Percentiles rank a stretch among this genome's conserved stretches.
These are phyloP conservation scores for Odontarrhena argentea DNA, from an alignment of 345 rosid genomes.

Conservation along the genomic window DNA sequence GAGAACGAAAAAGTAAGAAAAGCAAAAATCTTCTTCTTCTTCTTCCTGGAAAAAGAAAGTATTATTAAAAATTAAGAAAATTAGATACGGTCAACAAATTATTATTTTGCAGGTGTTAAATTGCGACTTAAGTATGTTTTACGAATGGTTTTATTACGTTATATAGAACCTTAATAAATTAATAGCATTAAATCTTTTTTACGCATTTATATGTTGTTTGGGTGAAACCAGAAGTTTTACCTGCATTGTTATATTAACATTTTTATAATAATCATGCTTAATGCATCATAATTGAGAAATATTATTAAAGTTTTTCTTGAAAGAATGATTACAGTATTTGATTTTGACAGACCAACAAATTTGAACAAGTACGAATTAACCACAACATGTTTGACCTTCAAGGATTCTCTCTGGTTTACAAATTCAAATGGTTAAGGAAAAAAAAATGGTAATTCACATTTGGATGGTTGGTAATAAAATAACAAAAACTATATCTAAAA, in stretches of 20 bases:
- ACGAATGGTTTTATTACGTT: too few relatives aligned
- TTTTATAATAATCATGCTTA: neutral
- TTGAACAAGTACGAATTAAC: too few relatives aligned
- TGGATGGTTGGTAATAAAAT: too few relatives aligned
- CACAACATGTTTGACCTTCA: neutral
- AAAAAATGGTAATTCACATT: neutral
- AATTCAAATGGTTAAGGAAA: neutral
- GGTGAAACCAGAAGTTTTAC: conserved; percentile 13
- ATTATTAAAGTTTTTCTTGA: too few relatives aligned
- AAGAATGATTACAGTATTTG: too few relatives aligned
- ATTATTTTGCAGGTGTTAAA: neutral
- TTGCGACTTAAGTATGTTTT: neutral
- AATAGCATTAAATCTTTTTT: neutral
- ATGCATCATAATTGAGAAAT: neutral
- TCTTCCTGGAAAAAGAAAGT: conserved; percentile 12
- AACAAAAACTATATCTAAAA: too few relatives aligned
- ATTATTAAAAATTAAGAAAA: neutral
- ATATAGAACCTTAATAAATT: too few relatives aligned
- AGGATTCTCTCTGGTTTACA: neutral
- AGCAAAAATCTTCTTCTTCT: conserved; percentile 23
- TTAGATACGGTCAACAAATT: conserved; percentile 37
- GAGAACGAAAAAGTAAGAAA: conserved; percentile 31
- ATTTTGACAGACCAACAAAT: too few relatives aligned
- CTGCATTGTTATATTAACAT: neutral
- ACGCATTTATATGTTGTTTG: conserved; percentile 1